Evolutionary conservation across 768 basidiomycete genomes (phyloP).

Genomic region (Pleurotus giganteus): DNA sequence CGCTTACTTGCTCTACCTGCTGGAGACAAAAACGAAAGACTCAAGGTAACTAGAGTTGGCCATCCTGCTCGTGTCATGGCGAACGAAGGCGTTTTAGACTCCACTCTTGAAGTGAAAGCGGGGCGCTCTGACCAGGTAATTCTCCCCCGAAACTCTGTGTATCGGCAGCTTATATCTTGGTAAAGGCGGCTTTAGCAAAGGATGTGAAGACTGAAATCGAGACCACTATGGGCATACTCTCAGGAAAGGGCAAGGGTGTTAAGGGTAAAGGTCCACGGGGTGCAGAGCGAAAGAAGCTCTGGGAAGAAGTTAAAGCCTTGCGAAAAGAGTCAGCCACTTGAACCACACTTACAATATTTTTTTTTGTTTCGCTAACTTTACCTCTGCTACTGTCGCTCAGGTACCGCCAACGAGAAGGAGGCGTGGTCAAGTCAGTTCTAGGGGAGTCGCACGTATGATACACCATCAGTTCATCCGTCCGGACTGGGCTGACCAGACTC

Average conservation of each 20-base stretch:
- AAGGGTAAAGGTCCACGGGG: constrained; percentile 73
- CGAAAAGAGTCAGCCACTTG: constrained; percentile 82
- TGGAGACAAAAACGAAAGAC: constrained; percentile 42
- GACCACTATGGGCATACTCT: constrained; percentile 57
- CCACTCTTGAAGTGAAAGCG: constrained; percentile 73
- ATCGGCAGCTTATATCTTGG: not conserved
- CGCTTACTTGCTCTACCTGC: constrained; percentile 67
- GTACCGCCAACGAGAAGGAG: constrained; percentile 85
- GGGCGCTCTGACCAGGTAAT: constrained; percentile 62
- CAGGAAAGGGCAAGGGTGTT: constrained; percentile 66
- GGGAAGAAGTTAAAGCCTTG: constrained; percentile 83
- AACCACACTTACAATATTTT: too few relatives aligned
- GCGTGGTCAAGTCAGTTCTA: constrained; percentile 80
- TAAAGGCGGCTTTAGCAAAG: constrained; percentile 73
- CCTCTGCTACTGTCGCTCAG: constrained; percentile 34
- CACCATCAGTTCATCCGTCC: not conserved
- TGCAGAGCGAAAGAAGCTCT: constrained; percentile 76
- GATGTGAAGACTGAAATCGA: constrained; percentile 91
- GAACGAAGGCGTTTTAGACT: constrained; percentile 54
- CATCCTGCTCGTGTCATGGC: constrained; percentile 93
- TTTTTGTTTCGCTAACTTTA: constrained; percentile 4
- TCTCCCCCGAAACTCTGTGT: not conserved
- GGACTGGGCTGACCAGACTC: not conserved
- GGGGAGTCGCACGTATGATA: constrained; percentile 65
- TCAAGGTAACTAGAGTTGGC: constrained; percentile 84